Percentiles rank a stretch among this genome's conserved stretches.
phyloP scores from a whole-genome alignment of 495 filamentous ascomycete species.

The Bryoglossum gracile region DNA sequence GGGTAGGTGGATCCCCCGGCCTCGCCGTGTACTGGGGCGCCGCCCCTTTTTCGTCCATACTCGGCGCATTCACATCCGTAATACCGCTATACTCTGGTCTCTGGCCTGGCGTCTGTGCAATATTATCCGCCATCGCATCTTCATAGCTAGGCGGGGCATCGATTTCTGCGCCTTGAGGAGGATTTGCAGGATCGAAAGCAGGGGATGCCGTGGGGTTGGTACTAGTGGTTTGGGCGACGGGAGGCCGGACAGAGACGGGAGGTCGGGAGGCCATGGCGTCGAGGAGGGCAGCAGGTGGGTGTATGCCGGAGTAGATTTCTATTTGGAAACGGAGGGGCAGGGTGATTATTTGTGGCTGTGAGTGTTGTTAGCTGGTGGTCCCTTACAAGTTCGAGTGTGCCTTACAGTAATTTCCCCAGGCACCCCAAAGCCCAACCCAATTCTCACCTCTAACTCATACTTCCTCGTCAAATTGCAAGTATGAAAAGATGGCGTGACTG shows the following conservation, averaged over 20 bases:
- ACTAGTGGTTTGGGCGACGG: constrained; percentile 3
- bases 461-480: constrained; percentile 80
- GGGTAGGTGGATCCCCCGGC: neutral
- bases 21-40: constrained; percentile 6
- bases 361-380: constrained; percentile 13
- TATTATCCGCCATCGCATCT: constrained; percentile 60
- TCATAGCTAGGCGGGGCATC: constrained; percentile 77
- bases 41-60: constrained; percentile 20
- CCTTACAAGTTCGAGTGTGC: constrained; percentile 31
- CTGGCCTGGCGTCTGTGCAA: constrained; percentile 19
- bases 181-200: constrained; percentile 37
- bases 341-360: constrained; percentile 58
- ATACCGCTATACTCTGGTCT: constrained; percentile 23
- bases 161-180: constrained; percentile 45
- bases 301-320: constrained; percentile 82
- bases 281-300: constrained; percentile 69
- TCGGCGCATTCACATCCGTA: constrained; percentile 24
- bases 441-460: constrained; percentile 75
- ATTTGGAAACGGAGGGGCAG: constrained; percentile 74
- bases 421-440: constrained; percentile 60
- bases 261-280: constrained; percentile 48
- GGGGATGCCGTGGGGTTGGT: no score
- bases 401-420: constrained; percentile 46
- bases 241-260: constrained; percentile 10
- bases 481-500: constrained; percentile 74